phyloP scores from a whole-genome alignment of 2,329 filamentous ascomycete species.

The Sphaerulina musiva region DNA sequence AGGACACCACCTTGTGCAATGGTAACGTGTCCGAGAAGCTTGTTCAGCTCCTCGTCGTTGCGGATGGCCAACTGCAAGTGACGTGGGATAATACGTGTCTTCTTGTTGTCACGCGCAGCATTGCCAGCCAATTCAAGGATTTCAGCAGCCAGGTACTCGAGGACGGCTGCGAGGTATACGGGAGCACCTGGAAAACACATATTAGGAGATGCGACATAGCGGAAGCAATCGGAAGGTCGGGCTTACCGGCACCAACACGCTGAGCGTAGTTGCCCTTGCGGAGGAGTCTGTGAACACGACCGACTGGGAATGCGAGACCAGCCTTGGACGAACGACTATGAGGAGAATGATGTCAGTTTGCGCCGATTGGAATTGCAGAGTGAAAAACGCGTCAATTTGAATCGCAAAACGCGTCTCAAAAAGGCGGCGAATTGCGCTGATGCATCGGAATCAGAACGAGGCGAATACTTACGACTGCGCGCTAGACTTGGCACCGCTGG shows the following conservation, averaged over 20 bases:
- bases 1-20: slow-evolving; percentile 96
- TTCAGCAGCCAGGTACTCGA: slow-evolving; percentile 97
- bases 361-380: slow-evolving; percentile 19
- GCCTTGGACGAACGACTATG: slow-evolving; percentile 94
- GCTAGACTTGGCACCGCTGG: slow-evolving; percentile 90
- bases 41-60: slow-evolving; percentile 97
- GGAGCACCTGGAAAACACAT: slow-evolving; percentile 20
- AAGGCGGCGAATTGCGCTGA: slow-evolving; percentile 24
- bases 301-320: slow-evolving; percentile 96
- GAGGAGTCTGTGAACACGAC: slow-evolving; percentile 97
- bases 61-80: slow-evolving; percentile 97
- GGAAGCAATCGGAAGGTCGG: slow-evolving; percentile 10
- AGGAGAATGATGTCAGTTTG: slow-evolving; percentile 38
- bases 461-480: slow-evolving; percentile 82
- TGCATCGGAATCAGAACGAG: slow-evolving; percentile 8
- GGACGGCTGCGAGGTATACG: slow-evolving; percentile 82
- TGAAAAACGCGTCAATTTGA: slow-evolving; percentile 29
- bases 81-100: slow-evolving; percentile 98
- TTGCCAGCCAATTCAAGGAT: slow-evolving; percentile 97
- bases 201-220: slow-evolving; percentile 16
- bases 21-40: slow-evolving; percentile 90
- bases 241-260: slow-evolving; percentile 88
- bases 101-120: slow-evolving; percentile 97
- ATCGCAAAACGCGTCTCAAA: slow-evolving; percentile 39
- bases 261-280: slow-evolving; percentile 99